Conservation (phyloP, 2,329 filamentous ascomycete genomes). For the Fusarium mexicanum region DNA sequence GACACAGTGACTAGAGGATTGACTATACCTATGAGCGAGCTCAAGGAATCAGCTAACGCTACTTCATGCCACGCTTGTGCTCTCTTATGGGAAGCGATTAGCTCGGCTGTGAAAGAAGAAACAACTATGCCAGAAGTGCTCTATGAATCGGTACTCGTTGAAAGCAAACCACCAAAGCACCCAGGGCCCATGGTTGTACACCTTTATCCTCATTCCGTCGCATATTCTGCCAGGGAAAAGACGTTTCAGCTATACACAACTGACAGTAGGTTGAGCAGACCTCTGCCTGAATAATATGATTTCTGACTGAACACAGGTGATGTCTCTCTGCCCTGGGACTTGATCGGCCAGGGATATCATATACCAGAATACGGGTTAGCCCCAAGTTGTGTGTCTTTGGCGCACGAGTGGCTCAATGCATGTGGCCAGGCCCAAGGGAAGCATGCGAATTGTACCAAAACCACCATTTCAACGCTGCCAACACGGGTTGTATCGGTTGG, state of each 20-base stretch:
- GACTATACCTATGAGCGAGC: not conserved
- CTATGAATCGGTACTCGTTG: not conserved
- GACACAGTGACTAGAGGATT: not conserved
- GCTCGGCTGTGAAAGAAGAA: not conserved
- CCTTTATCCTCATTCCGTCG: not conserved
- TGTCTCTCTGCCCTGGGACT: not conserved
- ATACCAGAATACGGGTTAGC: not conserved
- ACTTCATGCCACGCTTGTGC: not conserved
- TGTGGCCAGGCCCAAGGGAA: not conserved
- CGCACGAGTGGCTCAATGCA: not conserved
- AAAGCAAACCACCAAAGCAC: not conserved
- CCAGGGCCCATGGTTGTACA: not conserved
- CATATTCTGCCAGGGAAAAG: not conserved
- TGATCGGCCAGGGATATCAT: not conserved
- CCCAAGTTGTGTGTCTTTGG: not conserved
- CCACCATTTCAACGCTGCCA: not conserved
- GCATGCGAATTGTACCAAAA: not conserved
- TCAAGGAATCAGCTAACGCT: not conserved
- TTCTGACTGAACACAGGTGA: not conserved
- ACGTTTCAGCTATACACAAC: not conserved
- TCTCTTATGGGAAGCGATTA: not conserved
- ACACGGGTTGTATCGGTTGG: not conserved
- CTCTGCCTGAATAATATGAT: rapidly evolving
- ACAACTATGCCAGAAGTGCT: not conserved
- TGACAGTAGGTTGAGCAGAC: not conserved